Percentiles rank a stretch among this genome's conserved stretches.
Conservation (phyloP, 176 grass and related monocot species). For the Raddia distichophylla region DNA sequence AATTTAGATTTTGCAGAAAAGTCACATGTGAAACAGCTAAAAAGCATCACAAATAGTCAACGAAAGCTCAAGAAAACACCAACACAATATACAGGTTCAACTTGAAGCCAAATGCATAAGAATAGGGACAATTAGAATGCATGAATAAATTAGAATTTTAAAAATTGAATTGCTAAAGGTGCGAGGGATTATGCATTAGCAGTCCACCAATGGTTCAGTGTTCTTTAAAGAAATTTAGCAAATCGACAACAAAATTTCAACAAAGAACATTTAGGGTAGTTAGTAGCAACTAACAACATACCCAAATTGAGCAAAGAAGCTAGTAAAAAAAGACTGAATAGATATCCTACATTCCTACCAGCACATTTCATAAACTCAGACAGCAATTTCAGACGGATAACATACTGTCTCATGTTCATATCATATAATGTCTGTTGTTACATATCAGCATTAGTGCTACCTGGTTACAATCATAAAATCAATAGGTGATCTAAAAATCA, state of each 20-base stretch:
- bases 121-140: background rate
- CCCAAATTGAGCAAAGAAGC: background rate
- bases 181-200: background rate
- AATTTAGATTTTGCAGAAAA: background rate
- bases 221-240: background rate
- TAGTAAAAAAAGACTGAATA: background rate
- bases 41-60: conserved; percentile 17
- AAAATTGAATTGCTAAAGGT: background rate
- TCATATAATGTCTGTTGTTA: background rate
- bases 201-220: background rate
- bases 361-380: background rate
- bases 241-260: background rate
- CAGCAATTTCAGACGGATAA: too few relatives aligned
- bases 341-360: background rate
- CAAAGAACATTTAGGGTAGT: background rate
- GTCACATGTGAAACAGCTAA: conserved; percentile 13
- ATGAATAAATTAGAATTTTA: conserved; percentile 2
- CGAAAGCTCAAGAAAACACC: conserved; percentile 7
- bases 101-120: conserved; percentile 11
- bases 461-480: background rate
- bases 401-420: background rate
- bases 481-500: background rate
- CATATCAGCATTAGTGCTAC: background rate
- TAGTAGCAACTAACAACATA: background rate
- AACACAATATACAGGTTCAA: background rate